Evolutionary conservation across 306 rosid species (phyloP).

Genomic region (Medicago arabica): DNA sequence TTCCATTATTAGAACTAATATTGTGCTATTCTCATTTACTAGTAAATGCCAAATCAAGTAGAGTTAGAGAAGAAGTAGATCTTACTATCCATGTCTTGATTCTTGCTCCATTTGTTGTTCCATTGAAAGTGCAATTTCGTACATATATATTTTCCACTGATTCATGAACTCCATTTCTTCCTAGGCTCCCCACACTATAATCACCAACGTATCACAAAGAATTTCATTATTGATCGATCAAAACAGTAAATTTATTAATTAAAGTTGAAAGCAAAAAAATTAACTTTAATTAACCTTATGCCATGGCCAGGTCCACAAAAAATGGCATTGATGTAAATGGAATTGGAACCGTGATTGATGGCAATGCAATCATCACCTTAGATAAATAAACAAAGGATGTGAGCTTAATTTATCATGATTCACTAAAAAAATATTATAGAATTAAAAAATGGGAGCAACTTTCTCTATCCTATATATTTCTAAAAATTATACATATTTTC

Average conservation of each 20-base stretch:
- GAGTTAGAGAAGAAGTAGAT: background rate
- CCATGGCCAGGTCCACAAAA: constrained; percentile 67
- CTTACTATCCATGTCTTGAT: constrained; percentile 61
- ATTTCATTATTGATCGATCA: background rate
- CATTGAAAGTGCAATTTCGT: constrained; percentile 43
- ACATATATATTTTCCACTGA: constrained; percentile 57
- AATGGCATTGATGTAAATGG: constrained; percentile 42
- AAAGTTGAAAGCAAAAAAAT: background rate
- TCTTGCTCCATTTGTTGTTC: constrained; percentile 56
- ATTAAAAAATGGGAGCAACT: too few relatives aligned
- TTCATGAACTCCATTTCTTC: constrained; percentile 33
- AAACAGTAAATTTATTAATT: background rate
- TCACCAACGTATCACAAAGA: background rate
- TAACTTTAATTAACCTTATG: constrained; percentile 47
- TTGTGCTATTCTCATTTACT: too few relatives aligned
- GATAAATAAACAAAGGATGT: background rate
- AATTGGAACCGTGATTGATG: constrained; percentile 41
- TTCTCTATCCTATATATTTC: too few relatives aligned
- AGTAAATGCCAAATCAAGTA: too few relatives aligned
- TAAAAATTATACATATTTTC: too few relatives aligned
- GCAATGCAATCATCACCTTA: constrained; percentile 65
- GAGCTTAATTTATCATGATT: background rate
- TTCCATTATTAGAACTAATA: too few relatives aligned
- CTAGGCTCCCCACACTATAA: constrained; percentile 61
- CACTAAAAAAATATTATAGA: too few relatives aligned